A percentile compares a stretch with the other conserved stretches of the same genome.
phyloP scores from a whole-genome alignment of 768 basidiomycete species.

The Vararia minispora region DNA sequence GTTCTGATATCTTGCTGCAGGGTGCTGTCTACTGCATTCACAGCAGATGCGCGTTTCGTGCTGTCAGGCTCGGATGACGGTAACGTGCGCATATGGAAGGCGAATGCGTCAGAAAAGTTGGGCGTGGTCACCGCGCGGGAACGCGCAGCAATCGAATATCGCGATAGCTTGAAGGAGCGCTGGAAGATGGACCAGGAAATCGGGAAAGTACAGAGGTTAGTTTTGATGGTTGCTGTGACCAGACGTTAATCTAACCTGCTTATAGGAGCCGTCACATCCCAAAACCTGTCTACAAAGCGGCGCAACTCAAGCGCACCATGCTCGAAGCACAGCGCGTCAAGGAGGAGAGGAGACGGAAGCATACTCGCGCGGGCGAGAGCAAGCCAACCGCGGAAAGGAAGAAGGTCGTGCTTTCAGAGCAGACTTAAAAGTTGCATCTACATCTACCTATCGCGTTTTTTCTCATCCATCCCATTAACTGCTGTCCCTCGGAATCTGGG shows the following conservation, averaged over 20 bases:
- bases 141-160: slow-evolving; percentile 85
- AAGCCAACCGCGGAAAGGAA: slow-evolving; percentile 91
- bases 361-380: slow-evolving; percentile 73
- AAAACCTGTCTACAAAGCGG: slow-evolving; percentile 81
- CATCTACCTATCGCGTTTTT: no score
- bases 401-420: slow-evolving; percentile 75
- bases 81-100: slow-evolving; percentile 92
- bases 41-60: slow-evolving; percentile 85
- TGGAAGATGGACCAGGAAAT: slow-evolving; percentile 85
- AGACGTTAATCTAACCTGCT: slow-evolving; percentile 1
- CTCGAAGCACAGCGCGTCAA: slow-evolving; percentile 81
- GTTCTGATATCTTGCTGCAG: no score
- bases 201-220: slow-evolving; percentile 64
- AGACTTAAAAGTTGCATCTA: slow-evolving; percentile 31
- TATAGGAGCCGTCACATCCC: slow-evolving; percentile 72
- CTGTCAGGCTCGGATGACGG: slow-evolving; percentile 90
- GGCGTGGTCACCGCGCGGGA: slow-evolving; percentile 87
- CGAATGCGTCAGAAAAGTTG: slow-evolving; percentile 83
- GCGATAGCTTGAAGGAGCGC: slow-evolving; percentile 74
- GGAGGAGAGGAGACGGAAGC: slow-evolving; percentile 85
- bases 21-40: slow-evolving; percentile 82
- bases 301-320: slow-evolving; percentile 88
- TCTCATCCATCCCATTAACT: no score
- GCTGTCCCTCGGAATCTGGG: no score
- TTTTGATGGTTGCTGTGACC: slow-evolving; percentile 1